A percentile compares a stretch with the other conserved stretches of the same genome.
phyloP scores from a whole-genome alignment of 2,329 filamentous ascomycete species.

The Ramularia collo-cygni region DNA sequence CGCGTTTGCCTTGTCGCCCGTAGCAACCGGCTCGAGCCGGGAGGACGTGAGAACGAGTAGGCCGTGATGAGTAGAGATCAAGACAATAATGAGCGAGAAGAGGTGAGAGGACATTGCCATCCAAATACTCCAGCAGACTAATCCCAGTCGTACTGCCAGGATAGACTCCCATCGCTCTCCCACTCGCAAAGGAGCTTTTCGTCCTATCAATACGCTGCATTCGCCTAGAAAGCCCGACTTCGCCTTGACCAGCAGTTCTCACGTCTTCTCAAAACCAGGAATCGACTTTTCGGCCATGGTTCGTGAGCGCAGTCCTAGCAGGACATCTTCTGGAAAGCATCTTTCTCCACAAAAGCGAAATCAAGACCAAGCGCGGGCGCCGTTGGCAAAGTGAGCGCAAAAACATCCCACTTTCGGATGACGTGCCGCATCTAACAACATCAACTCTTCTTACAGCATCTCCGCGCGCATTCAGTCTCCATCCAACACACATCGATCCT shows the following conservation, averaged over 20 bases:
- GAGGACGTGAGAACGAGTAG: too few species aligned
- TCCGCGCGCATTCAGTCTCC: conserved; percentile 29
- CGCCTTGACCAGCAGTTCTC: background rate
- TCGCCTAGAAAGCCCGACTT: conserved; percentile 14
- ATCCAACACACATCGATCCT: conserved; percentile 10
- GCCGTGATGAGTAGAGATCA: too few species aligned
- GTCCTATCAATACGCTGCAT: conserved; percentile 17
- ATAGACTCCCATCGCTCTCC: conserved; percentile 5
- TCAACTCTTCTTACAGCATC: conserved; percentile 14
- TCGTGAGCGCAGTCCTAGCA: conserved; percentile 16
- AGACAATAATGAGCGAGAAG: too few species aligned
- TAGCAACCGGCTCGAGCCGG: too few species aligned
- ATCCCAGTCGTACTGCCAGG: too few species aligned
- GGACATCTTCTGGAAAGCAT: conserved; percentile 16
- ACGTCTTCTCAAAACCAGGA: background rate
- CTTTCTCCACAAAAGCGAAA: conserved; percentile 17
- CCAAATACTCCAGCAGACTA: too few species aligned
- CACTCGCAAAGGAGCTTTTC: conserved; percentile 10
- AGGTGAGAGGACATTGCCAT: too few species aligned
- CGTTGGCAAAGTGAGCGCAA: conserved; percentile 21
- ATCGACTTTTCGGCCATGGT: conserved; percentile 15
- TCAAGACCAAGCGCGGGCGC: conserved; percentile 15
- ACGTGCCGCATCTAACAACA: too few species aligned
- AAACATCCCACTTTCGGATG: too few species aligned
- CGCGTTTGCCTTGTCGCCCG: too few species aligned